A percentile compares a stretch with the other conserved stretches of the same genome.
These are phyloP conservation scores for Ilyonectria robusta DNA, from an alignment of 2,329 filamentous ascomycete species.

Conservation along the genomic window DNA sequence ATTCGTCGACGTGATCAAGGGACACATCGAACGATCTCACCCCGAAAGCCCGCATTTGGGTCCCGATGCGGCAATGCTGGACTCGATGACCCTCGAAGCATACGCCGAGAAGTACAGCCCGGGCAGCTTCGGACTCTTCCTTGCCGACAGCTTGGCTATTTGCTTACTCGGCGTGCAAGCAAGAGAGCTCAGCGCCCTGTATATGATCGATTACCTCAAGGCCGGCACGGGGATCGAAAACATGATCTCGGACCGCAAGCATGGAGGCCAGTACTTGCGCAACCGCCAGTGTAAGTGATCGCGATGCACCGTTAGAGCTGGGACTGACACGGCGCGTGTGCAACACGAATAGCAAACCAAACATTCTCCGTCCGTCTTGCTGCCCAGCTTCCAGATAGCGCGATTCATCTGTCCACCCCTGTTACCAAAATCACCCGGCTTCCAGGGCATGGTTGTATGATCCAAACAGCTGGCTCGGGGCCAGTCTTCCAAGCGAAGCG, in stretches of 20 bases:
- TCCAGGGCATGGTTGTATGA: background rate
- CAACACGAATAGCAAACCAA: background rate
- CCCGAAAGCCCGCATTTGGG: too few species aligned
- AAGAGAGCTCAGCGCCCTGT: slow-evolving; percentile 32
- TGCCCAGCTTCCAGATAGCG: background rate
- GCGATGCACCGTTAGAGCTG: too few species aligned
- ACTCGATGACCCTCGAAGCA: too few species aligned
- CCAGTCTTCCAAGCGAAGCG: slow-evolving; percentile 37
- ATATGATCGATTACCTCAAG: slow-evolving; percentile 39
- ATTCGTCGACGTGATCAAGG: too few species aligned
- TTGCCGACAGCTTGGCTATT: slow-evolving; percentile 11
- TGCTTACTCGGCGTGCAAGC: slow-evolving; percentile 38
- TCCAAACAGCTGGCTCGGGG: slow-evolving; percentile 34
- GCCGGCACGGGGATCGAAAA: slow-evolving; percentile 38
- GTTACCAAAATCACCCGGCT: slow-evolving; percentile 1
- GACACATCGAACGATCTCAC: too few species aligned
- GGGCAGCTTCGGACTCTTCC: too few species aligned
- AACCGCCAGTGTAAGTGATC: slow-evolving; percentile 37
- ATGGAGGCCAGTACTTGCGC: slow-evolving; percentile 44
- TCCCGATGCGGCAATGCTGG: too few species aligned
- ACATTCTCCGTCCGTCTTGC: slow-evolving; percentile 7
- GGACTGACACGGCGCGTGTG: too few species aligned
- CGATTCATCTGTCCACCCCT: slow-evolving; percentile 1
- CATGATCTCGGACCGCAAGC: slow-evolving; percentile 35
- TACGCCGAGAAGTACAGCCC: too few species aligned